Percentiles rank a stretch among this genome's conserved stretches.
phyloP scores from a whole-genome alignment of 345 rosid species.

The Psidium friedrichsthalianum region DNA sequence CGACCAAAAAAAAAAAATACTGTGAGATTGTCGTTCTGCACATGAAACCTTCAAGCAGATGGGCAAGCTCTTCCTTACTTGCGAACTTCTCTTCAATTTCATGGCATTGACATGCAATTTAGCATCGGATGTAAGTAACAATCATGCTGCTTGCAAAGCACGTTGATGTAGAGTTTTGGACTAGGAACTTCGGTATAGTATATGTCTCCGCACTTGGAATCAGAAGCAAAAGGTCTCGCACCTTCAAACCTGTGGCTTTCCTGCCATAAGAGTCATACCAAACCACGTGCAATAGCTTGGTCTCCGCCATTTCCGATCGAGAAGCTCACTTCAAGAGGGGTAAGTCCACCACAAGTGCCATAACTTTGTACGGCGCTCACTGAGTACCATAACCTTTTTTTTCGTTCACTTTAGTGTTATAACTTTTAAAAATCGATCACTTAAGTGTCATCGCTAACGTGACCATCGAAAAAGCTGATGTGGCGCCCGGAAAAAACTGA shows the following conservation, averaged over 20 bases:
- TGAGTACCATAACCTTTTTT: no score
- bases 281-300: fast-evolving
- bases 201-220: neutral
- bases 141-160: neutral
- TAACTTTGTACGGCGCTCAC: no score
- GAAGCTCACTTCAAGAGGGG: neutral
- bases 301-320: neutral
- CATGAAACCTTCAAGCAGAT: neutral
- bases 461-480: no score
- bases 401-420: no score
- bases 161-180: neutral
- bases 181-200: neutral
- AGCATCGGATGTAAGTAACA: neutral
- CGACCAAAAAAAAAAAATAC: no score
- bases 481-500: no score
- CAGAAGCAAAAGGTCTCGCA: neutral
- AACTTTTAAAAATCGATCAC: no score
- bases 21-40: neutral
- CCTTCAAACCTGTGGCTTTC: neutral
- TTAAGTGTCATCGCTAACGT: no score
- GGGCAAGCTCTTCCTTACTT: neutral
- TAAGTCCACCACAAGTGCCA: no score
- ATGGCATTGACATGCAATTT: neutral
- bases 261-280: neutral
- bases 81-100: neutral